These are phyloP conservation scores for Aspergillus piperis DNA, from an alignment of 2,329 filamentous ascomycete species.

Conservation along the genomic window DNA sequence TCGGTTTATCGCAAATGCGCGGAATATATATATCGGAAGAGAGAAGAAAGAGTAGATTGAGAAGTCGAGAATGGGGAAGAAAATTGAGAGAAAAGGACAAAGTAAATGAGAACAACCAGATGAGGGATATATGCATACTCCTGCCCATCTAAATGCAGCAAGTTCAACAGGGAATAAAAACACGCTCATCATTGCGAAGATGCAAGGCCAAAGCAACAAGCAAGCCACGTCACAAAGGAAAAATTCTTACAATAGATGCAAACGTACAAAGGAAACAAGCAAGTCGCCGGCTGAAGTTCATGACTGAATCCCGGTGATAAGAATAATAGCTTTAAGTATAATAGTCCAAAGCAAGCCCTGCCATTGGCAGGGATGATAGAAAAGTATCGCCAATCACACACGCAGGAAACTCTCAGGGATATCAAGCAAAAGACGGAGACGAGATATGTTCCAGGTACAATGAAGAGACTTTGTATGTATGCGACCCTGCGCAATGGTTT, in stretches of 20 bases:
- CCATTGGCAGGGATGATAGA: conserved; percentile 19
- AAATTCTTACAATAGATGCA: conserved; percentile 23
- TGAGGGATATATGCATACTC: conserved; percentile 31
- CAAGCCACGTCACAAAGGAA: conserved; percentile 24
- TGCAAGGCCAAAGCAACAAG: conserved; percentile 28
- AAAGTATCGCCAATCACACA: conserved; percentile 18
- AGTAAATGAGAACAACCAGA: conserved; percentile 21
- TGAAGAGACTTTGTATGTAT: conserved; percentile 10
- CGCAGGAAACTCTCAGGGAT: conserved; percentile 13
- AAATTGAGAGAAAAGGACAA: conserved; percentile 13
- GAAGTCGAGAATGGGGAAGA: too few species aligned
- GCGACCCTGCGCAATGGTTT: conserved; percentile 20
- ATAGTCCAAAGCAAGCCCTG: conserved; percentile 12
- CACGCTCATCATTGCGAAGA: conserved; percentile 30
- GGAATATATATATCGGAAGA: conserved; percentile 14
- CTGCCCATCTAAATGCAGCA: conserved; percentile 34
- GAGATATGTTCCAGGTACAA: conserved; percentile 15
- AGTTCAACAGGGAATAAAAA: conserved; percentile 18
- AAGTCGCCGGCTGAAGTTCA: conserved; percentile 23
- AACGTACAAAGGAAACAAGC: conserved; percentile 21
- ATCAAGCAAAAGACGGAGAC: conserved; percentile 24
- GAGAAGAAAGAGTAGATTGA: conserved; percentile 11
- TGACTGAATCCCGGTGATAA: conserved; percentile 30
- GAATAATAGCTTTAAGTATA: conserved; percentile 27
- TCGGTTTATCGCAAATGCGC: not conserved